Evolutionary conservation across 192 early-diverging fungal genomes (phyloP).

Genomic region (Ramicandelaber brevisporus): DNA sequence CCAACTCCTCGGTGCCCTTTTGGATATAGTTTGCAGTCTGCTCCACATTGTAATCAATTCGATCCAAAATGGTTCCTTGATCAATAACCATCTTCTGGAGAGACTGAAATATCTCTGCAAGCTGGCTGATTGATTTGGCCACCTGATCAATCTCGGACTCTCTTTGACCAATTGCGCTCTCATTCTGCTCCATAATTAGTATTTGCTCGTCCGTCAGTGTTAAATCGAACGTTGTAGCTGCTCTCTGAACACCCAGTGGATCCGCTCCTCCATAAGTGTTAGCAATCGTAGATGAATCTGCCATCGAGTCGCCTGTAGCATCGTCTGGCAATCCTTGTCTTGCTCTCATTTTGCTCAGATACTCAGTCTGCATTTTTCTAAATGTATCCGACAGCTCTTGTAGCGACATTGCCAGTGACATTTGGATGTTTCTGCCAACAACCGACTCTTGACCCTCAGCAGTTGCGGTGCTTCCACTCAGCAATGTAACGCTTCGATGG

Average conservation of each 20-base stretch:
- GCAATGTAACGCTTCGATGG: conserved; percentile 49
- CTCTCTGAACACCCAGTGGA: not conserved
- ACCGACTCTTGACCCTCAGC: conserved; percentile 27
- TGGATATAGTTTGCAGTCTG: conserved; percentile 53
- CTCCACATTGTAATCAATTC: conserved; percentile 95
- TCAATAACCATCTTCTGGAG: conserved; percentile 92
- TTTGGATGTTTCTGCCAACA: conserved; percentile 69
- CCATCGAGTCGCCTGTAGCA: no score
- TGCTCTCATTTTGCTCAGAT: conserved; percentile 45
- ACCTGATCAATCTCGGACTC: conserved; percentile 86
- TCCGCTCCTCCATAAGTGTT: conserved; percentile 6
- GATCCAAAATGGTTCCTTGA: conserved; percentile 86
- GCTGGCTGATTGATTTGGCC: conserved; percentile 63
- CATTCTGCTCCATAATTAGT: conserved; percentile 45
- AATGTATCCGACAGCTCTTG: conserved; percentile 65
- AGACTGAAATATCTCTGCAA: conserved; percentile 81
- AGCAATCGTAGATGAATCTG: conserved; percentile 11
- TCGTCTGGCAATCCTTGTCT: no score
- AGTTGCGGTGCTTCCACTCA: conserved; percentile 18
- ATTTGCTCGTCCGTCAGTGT: conserved; percentile 71
- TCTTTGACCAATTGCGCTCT: conserved; percentile 47
- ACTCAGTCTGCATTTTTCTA: conserved; percentile 64
- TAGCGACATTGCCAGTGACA: conserved; percentile 61
- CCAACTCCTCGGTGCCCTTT: conserved; percentile 58
- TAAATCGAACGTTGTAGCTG: conserved; percentile 15